Evolutionary conservation across 257 asterid species (phyloP).

Genomic region (Solanum tacnaense): DNA sequence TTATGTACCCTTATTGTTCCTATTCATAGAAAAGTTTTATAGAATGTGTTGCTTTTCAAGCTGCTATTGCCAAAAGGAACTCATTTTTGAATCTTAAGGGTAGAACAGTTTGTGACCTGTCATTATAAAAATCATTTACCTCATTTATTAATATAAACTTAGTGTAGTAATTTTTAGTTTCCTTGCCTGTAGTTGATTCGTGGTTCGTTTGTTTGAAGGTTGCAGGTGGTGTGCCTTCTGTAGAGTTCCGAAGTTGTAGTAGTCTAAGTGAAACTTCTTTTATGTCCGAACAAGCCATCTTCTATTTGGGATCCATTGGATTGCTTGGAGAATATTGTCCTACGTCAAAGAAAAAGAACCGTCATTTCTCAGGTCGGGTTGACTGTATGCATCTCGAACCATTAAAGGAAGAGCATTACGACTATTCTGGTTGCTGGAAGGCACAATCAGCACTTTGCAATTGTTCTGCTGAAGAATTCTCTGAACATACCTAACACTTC

Average conservation of each 20-base stretch:
- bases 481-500: background rate
- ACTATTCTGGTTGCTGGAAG: background rate
- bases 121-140: background rate
- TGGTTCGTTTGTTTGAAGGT: background rate
- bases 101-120: background rate
- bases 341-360: background rate
- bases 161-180: background rate
- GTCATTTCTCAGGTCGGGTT: background rate
- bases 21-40: background rate
- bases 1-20: background rate
- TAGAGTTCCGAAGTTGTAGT: background rate
- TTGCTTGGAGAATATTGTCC: slow-evolving; percentile 9
- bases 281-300: slow-evolving; percentile 15
- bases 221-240: background rate
- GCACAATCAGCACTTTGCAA: background rate
- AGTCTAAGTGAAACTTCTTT: background rate
- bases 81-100: background rate
- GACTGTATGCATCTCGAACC: slow-evolving; percentile 3
- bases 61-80: background rate
- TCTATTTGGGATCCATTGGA: slow-evolving; percentile 10
- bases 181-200: background rate
- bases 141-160: background rate
- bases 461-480: background rate
- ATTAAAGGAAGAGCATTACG: background rate
- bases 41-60: background rate